Conservation (phyloP, 768 basidiomycete species). For the Termitomyces sp. region DNA sequence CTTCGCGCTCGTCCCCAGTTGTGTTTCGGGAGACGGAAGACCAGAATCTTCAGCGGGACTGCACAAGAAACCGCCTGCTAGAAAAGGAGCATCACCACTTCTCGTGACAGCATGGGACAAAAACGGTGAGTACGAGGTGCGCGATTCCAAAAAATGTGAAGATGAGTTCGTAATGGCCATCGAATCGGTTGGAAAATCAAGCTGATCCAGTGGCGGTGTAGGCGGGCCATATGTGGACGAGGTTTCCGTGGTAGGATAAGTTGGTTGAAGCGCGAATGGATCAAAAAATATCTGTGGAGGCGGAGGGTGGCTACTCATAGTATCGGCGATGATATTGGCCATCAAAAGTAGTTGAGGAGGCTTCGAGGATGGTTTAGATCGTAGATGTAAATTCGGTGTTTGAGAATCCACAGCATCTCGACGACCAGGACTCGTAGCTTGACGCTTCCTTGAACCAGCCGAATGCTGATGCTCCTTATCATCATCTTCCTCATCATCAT, state of each 20-base stretch:
- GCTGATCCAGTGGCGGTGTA: background rate
- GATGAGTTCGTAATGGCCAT: background rate
- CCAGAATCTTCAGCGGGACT: background rate
- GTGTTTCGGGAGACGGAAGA: background rate
- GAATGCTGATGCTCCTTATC: conserved; percentile 14
- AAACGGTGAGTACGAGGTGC: conserved; percentile 1
- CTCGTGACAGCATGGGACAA: background rate
- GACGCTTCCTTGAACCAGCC: conserved; percentile 26
- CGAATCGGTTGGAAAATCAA: background rate
- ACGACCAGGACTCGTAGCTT: conserved; percentile 12
- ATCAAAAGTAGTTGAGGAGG: background rate
- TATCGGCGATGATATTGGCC: background rate
- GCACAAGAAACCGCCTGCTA: background rate
- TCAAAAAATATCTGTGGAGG: background rate
- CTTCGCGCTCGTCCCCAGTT: no score
- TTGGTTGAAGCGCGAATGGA: background rate
- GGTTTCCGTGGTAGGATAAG: background rate
- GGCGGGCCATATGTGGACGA: background rate
- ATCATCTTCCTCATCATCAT: background rate
- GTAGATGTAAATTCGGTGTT: no score
- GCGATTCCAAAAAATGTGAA: background rate
- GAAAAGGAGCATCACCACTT: background rate
- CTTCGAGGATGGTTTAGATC: no score
- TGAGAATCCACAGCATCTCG: background rate
- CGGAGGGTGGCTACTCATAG: background rate